Conservation (phyloP, 768 basidiomycete genomes). For the Pholiota conissans region DNA sequence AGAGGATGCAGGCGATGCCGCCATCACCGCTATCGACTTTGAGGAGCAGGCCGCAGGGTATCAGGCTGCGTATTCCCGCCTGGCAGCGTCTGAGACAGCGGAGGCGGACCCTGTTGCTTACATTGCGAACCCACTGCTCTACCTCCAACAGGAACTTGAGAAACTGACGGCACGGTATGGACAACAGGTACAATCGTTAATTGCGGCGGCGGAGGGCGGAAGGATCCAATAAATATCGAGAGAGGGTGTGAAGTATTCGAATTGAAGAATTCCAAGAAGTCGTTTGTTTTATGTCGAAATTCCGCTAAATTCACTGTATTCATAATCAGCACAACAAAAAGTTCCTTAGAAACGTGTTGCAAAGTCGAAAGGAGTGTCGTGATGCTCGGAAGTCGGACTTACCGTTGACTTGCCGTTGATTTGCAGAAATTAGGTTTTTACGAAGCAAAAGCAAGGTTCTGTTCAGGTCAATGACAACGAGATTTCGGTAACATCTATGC, state of each 20-base stretch:
- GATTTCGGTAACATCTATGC: too few species aligned
- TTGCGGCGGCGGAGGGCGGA: conserved; percentile 29
- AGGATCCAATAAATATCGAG: conserved; percentile 4
- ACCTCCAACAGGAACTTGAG: conserved; percentile 47
- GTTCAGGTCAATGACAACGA: background rate
- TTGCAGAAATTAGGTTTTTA: background rate
- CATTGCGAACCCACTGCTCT: conserved; percentile 55
- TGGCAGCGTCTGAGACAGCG: conserved; percentile 74
- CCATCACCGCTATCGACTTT: conserved; percentile 78
- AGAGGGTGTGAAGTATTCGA: background rate
- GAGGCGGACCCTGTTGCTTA: conserved; percentile 63
- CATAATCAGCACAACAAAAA: background rate
- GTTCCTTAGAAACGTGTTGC: background rate
- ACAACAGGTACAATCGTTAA: conserved; percentile 34
- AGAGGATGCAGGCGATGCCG: conserved; percentile 51
- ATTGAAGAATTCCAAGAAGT: background rate
- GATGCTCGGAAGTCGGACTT: too few species aligned
- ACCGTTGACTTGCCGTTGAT: too few species aligned
- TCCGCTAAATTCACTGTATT: background rate
- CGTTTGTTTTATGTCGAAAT: background rate
- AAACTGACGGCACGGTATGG: conserved; percentile 37
- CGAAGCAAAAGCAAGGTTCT: background rate
- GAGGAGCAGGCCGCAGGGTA: conserved; percentile 92
- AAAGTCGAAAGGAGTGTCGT: too few species aligned
- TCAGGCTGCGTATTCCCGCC: conserved; percentile 90